Conservation (phyloP, 2,329 filamentous ascomycete species). For the Lachnellula occidentalis region DNA sequence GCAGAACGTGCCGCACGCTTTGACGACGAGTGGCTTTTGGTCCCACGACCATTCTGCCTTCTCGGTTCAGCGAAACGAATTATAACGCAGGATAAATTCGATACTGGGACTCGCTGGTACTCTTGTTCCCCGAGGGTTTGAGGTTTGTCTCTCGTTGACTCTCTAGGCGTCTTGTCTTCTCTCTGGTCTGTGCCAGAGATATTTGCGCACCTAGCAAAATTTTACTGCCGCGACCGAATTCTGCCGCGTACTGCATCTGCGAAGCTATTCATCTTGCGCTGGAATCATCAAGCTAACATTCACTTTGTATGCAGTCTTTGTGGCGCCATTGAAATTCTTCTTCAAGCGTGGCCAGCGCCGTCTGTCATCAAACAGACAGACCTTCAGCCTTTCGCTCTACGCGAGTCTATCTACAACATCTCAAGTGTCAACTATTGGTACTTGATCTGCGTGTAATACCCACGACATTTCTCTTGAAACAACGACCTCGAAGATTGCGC, state of each 20-base stretch:
- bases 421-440: conserved; percentile 9
- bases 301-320: conserved; percentile 8
- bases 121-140: conserved; percentile 13
- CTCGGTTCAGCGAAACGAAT: conserved; percentile 3
- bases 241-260: conserved; percentile 3
- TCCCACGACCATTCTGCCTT: conserved; percentile 13
- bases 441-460: conserved; percentile 11
- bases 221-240: conserved; percentile 2
- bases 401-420: conserved; percentile 19
- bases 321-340: conserved; percentile 8
- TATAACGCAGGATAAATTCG: conserved; percentile 10
- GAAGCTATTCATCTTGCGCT: conserved; percentile 6
- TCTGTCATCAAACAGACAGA: conserved; percentile 24
- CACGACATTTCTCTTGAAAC: not conserved
- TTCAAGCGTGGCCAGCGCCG: conserved; percentile 21
- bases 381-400: conserved; percentile 16
- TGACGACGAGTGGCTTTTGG: conserved; percentile 6
- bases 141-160: conserved; percentile 13
- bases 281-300: conserved; percentile 17
- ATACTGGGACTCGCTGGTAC: conserved; percentile 9
- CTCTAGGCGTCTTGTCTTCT: conserved; percentile 3
- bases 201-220: conserved; percentile 18
- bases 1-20: conserved; percentile 18
- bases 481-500: conserved; percentile 2
- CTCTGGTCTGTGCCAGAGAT: conserved; percentile 8